Evolutionary conservation across 2,329 filamentous ascomycete species (phyloP), one percentile per base, ranked within the genome.

Genomic region (Colletotrichum paranaense): DNA sequence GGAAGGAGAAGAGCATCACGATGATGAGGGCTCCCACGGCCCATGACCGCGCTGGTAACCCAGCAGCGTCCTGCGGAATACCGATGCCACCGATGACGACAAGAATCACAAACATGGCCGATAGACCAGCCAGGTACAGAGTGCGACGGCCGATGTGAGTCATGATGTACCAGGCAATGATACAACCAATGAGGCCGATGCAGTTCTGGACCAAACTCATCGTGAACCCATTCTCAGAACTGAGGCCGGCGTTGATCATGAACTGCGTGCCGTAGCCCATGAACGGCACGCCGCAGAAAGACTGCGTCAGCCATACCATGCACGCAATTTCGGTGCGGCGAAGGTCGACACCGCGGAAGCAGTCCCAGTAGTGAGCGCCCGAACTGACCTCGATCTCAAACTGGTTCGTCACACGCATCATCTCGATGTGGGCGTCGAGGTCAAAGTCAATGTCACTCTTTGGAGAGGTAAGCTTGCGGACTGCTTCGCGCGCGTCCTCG

Each of bases 1-100:
- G 83, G 77, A 86, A 86, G 2, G 81, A 78, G 62, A 81, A 82
- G 2, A 85, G 80, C 85, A 85, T 88, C 32, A 86, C 81, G 55
- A 88, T 72, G 46, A 83, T 82, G 6, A 87, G 81, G 1, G 81
- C 74, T 1, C 81, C 82, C 16, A 84, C 76, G 2, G 82, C 82
- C 83, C 83, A 86, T 6, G 28, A 0, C 82, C 82, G 71, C 85
- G 83, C 4, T 77, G 81, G 80, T 82, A 85, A 5, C 80, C 80
- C 5, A 85, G 76, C 5, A 77, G 32, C 28, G 74, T 76, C 5
- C 75, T 67, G 75, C 12, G 3, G 76, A 64, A 78, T 80, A 14
- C 80, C 79, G 1, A 82, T 79, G 4, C 77, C 78, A 3, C 82
- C 82, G 22, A 83, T 82, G 22, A 77, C 76, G 12, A 82, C 60